Evolutionary conservation across 2,329 filamentous ascomycete species (phyloP).

Genomic region (Xylaria sp.): DNA sequence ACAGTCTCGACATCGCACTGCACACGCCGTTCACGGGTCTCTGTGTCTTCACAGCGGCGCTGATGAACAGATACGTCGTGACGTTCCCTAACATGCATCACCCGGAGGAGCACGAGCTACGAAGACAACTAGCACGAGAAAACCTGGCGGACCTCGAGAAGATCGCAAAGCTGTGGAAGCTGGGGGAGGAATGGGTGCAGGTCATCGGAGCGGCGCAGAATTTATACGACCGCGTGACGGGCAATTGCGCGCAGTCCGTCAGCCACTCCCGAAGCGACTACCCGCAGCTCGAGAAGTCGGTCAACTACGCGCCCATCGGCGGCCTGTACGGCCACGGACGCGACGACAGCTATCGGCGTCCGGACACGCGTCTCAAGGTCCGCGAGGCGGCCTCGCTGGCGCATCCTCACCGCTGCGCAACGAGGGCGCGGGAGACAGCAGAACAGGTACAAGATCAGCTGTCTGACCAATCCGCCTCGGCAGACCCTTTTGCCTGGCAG

Average conservation of each 20-base stretch:
- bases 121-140: constrained; percentile 28
- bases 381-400: background rate
- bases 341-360: background rate
- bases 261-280: constrained; percentile 31
- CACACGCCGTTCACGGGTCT: constrained; percentile 38
- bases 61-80: constrained; percentile 35
- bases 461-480: constrained; percentile 1
- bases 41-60: constrained; percentile 36
- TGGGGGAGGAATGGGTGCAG: constrained; percentile 38
- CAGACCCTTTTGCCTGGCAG: constrained; percentile 25
- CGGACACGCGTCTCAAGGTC: background rate
- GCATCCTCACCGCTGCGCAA: constrained; percentile 6
- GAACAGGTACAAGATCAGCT: constrained; percentile 14
- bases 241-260: constrained; percentile 23
- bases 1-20: constrained; percentile 28
- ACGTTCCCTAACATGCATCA: constrained; percentile 35
- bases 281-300: constrained; percentile 31
- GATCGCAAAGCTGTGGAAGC: constrained; percentile 30
- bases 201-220: constrained; percentile 29
- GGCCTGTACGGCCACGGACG: constrained; percentile 26
- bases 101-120: constrained; percentile 24
- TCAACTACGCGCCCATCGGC: constrained; percentile 35
- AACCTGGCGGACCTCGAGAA: constrained; percentile 35
- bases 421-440: background rate
- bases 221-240: constrained; percentile 32